Percentiles rank a stretch among this genome's conserved stretches.
These are phyloP conservation scores for Globisporangium carolinianum DNA, from an alignment of 352 stramenopile species.

Conservation along the genomic window DNA sequence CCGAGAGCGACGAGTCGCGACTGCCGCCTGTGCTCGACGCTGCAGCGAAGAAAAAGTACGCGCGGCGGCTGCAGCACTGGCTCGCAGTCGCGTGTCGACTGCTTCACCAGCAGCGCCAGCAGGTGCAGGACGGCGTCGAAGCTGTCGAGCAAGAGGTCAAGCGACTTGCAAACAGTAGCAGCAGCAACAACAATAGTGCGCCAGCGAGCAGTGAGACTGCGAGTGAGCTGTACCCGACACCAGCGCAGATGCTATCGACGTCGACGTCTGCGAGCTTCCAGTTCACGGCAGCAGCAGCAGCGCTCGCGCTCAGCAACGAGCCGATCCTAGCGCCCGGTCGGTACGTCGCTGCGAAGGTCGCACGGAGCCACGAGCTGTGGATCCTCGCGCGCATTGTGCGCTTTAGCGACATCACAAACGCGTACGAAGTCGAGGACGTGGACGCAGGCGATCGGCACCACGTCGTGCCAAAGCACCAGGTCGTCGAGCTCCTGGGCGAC, in stretches of 20 bases:
- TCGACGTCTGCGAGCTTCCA: conserved; percentile 11
- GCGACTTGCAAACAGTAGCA: conserved; percentile 25
- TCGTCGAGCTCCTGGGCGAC: conserved; percentile 88
- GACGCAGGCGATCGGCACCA: conserved; percentile 77
- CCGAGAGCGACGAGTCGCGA: neutral
- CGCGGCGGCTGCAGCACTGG: conserved; percentile 57
- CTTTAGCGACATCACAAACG: conserved; percentile 85
- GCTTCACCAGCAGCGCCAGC: conserved; percentile 41
- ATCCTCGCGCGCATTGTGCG: conserved; percentile 90
- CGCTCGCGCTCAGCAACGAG: conserved; percentile 22
- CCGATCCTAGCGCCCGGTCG: conserved; percentile 38
- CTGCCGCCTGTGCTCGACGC: conserved; percentile 1
- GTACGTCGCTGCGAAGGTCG: conserved; percentile 70
- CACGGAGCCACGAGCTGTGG: conserved; percentile 79
- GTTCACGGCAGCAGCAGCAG: conserved; percentile 10
- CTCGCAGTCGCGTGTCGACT: conserved; percentile 50
- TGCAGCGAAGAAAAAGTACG: conserved; percentile 28
- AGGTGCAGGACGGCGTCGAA: conserved; percentile 45
- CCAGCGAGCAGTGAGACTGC: neutral
- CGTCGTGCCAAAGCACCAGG: conserved; percentile 62
- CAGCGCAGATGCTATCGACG: conserved; percentile 3
- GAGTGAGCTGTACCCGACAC: conserved; percentile 6
- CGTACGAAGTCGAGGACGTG: conserved; percentile 96
- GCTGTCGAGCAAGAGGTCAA: conserved; percentile 48
- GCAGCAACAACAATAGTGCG: conserved; percentile 1